phyloP scores from a whole-genome alignment of 2,329 filamentous ascomycete genomes.

The Thelonectria discophora region DNA sequence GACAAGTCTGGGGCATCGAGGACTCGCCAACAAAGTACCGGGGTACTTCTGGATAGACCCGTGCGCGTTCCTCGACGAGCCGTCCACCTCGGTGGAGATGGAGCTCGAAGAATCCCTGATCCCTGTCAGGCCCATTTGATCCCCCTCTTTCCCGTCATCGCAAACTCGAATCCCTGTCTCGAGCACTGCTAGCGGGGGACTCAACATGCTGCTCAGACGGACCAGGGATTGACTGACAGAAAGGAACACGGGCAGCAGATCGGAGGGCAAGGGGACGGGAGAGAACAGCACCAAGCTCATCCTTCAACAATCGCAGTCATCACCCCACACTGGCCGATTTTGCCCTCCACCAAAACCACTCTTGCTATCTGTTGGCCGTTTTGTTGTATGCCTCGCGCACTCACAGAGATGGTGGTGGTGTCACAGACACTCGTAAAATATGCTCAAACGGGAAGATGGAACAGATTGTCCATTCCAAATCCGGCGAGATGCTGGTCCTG shows the following conservation, averaged over 20 bases:
- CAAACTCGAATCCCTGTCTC: constrained; percentile 11
- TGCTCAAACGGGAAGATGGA: constrained; percentile 1
- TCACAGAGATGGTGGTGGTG: constrained; percentile 14
- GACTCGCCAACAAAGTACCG: constrained; percentile 2
- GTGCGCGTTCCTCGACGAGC: constrained; percentile 32
- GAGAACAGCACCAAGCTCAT: not conserved
- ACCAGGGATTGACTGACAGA: not conserved
- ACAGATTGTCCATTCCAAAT: not conserved
- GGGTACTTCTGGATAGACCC: not conserved
- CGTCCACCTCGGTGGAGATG: constrained; percentile 36
- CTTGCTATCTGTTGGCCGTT: not conserved
- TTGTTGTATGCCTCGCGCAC: not conserved
- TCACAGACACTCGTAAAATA: constrained; percentile 20
- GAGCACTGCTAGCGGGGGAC: not conserved
- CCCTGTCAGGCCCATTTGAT: constrained; percentile 33
- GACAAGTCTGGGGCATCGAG: constrained; percentile 29
- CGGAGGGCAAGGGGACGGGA: constrained; percentile 1
- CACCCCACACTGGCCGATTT: constrained; percentile 23
- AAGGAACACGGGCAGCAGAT: not conserved
- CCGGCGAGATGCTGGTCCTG: constrained; percentile 3
- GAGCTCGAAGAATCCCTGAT: constrained; percentile 27
- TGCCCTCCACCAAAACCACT: constrained; percentile 4
- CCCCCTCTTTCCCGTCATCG: constrained; percentile 3
- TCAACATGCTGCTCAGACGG: not conserved
- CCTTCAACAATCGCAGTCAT: not conserved